Evolutionary conservation across 2,329 filamentous ascomycete genomes (phyloP).

Genomic region (Hypomyces perniciosus): DNA sequence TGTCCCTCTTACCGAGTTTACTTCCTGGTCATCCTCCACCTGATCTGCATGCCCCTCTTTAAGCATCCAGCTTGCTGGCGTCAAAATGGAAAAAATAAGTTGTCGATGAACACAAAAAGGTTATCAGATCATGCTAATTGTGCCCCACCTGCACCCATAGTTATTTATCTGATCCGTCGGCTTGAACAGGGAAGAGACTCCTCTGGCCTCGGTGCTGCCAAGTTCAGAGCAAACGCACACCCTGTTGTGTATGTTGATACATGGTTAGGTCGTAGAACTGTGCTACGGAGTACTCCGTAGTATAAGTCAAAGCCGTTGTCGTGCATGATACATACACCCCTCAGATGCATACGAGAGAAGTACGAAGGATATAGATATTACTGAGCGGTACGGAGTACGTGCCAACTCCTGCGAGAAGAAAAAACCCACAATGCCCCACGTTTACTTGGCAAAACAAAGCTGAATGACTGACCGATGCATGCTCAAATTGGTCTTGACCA

Average conservation of each 20-base stretch:
- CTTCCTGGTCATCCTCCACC: not conserved
- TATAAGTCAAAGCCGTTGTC: not conserved
- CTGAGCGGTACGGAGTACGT: too few species aligned
- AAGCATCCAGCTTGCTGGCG: not conserved
- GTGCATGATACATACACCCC: not conserved
- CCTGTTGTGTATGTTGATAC: not conserved
- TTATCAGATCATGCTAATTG: conserved; percentile 10
- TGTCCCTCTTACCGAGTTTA: too few species aligned
- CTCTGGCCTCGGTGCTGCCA: not conserved
- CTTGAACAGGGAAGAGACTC: not conserved
- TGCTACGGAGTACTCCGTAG: too few species aligned
- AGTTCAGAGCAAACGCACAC: not conserved
- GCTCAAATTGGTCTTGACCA: too few species aligned
- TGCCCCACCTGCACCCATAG: not conserved
- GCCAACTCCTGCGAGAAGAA: too few species aligned
- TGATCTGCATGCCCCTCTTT: not conserved
- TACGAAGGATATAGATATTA: too few species aligned
- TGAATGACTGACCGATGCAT: too few species aligned
- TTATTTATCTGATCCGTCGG: conserved; percentile 8
- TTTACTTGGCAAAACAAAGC: too few species aligned
- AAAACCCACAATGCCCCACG: too few species aligned
- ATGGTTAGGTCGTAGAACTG: not conserved
- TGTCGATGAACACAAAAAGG: not conserved
- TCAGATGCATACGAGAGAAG: not conserved
- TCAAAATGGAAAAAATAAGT: conserved; percentile 2